Evolutionary conservation across 352 stramenopile species (phyloP), one percentile per base, ranked within the genome.

Genomic region (Globisporangium abappressorium): DNA sequence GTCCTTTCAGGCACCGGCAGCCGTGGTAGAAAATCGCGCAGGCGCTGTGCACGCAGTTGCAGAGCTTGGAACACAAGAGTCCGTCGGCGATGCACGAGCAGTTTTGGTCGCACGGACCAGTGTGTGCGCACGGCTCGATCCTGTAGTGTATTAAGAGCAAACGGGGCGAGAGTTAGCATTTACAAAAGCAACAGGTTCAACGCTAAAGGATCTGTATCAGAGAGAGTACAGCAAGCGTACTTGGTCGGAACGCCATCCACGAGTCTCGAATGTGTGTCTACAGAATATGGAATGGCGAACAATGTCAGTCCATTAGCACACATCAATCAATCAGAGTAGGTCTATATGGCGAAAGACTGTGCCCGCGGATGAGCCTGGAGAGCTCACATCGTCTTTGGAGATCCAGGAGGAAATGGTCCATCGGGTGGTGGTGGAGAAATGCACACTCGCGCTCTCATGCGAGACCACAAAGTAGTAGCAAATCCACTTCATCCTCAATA

Each of bases 51-150:
- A 89, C 65, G 62, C 89, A 98, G 28, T 82, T 74, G 72, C 96
- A 99, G 51, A 92, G 79, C 74, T 98, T 98, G 11, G 91, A 97
- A 74, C 96, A 99, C 64, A 98, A 97, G 11, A 90, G 82, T 15
- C 80, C 84, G 58, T 94, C 85, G 62, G 91, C 68, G 7, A 97
- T 75, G 73, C 96, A 99, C 12, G 78, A 87, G 63, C 96, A 99
- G 56, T 85, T 74, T 26, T 90, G 76, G 5, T 87, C 87, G 76
- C 96, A 98, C 2, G 88, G 81, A 28, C 85, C 96, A 0, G 71
- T 41, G 69, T 98, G 95, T 24, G 87, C 80, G 65, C 94, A 98
- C 15, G 90, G 85, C 51, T 89, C 77, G 72, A 97, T 97, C 34
- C 85, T 79, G 71, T 26, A 26, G 24, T 26, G 24, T 26, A 26